Percentiles rank a stretch among this genome's conserved stretches.
Evolutionary conservation across 148 eudicot species (phyloP).

Genomic region (Diospyros kaki): DNA sequence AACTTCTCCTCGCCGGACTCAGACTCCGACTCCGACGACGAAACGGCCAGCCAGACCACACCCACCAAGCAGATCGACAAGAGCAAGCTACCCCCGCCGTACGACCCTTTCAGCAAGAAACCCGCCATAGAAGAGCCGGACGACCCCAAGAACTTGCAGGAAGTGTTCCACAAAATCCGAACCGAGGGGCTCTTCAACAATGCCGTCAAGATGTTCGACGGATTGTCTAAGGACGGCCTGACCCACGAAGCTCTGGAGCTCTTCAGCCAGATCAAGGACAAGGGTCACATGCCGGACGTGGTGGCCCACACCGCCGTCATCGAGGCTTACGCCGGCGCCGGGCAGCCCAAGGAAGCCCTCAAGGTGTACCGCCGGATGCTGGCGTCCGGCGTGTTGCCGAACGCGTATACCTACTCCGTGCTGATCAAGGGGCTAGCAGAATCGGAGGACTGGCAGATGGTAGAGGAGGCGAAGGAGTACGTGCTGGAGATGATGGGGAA

Average conservation of each 20-base stretch:
- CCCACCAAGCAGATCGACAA: constrained; percentile 11
- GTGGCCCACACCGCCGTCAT: constrained; percentile 80
- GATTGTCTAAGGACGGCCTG: constrained; percentile 72
- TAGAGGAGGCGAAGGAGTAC: constrained; percentile 53
- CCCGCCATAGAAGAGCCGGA: constrained; percentile 37
- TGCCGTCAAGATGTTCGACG: constrained; percentile 95
- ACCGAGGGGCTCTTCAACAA: constrained; percentile 46
- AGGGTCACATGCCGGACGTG: constrained; percentile 77
- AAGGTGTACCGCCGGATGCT: constrained; percentile 52
- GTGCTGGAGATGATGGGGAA: constrained; percentile 62
- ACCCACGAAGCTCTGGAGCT: constrained; percentile 49
- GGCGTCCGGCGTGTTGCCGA: constrained; percentile 49
- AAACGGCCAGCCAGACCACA: constrained; percentile 10
- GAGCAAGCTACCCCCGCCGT: constrained; percentile 57
- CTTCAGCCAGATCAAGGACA: constrained; percentile 39
- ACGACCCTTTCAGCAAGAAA: constrained; percentile 62
- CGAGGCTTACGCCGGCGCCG: constrained; percentile 67
- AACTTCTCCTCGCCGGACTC: constrained; percentile 57
- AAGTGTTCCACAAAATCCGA: constrained; percentile 62
- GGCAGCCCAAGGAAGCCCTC: constrained; percentile 45
- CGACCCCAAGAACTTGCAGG: constrained; percentile 63
- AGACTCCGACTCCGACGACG: constrained; percentile 41
- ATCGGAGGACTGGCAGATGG: constrained; percentile 28
- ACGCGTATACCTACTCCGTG: constrained; percentile 58
- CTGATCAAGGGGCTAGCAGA: constrained; percentile 49